Base-by-base conservation (phyloP, 805 yeast species). In the Jamesozyma rosinii region DNA sequence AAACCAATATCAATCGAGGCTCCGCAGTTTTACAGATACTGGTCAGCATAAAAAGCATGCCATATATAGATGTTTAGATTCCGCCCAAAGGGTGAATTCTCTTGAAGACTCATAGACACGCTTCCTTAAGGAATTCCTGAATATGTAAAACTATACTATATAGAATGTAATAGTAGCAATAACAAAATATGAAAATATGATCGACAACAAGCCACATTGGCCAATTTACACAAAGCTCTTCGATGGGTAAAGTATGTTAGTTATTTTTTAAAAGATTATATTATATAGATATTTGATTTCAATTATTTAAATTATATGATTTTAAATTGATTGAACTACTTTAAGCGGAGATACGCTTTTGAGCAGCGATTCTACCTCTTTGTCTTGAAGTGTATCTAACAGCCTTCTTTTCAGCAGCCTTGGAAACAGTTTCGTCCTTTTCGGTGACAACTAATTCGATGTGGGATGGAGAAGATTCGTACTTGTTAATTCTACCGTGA, bases 401-500 rank as follows among this genome's bases (percentile, higher is more conserved):
- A 53, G 67, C 69, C 59, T 72, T 61, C 64, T 67, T 72, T 64
- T 85, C 94, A 61, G 72, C 72, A 66, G 97, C 88, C 82, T 90
- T 92, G 67, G 81, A 88, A 71, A 92, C 86, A 66, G 75, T 79
- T 76, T 89, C 97, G 61, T 77, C 92, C 74, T 81, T 85, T 81
- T 92, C 98, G 67, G 96, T 83, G 64, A 92, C 77, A 69, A 87
- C 81, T 68, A 92, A 78, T 81, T 92, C 98, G 71, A 92, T 90
- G 85, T 92, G 99, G 67, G 94, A 89, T 71, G 98, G 98, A 65
- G 89, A 78, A 51, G 97, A 86, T 79, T 88, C 94, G 92, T 88
- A 92, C 66, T 96, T 95, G 77, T 90, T 92, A 72, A 88, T 86
- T 83, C 98, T 92, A 85, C 99, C 99, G 83, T 90, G 97, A 66